Base-by-base conservation (phyloP, 2,329 filamentous ascomycete genomes). In the Parastagonospora avenae region DNA sequence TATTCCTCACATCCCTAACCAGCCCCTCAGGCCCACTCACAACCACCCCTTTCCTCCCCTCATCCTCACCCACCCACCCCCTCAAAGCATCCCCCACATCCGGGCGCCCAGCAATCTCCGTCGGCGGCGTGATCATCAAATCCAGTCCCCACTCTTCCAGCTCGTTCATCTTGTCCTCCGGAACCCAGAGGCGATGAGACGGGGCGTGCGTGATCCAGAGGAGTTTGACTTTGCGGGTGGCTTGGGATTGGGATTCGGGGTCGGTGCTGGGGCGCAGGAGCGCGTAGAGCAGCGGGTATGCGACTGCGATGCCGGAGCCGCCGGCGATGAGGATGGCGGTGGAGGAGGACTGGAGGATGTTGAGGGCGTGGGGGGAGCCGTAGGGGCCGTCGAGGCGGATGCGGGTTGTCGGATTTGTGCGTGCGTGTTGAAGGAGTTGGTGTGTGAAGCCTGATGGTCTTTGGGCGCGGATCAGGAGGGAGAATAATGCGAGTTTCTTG, bases 311-410 rank as follows among this genome's bases (percentile, higher is more conserved):
- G 4, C 85, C 86, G 27, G 82, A 85, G 0, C 86, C 86, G 2
- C 85, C 85, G 1, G 85, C 85, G 8, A 89, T 74, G 9, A 88
- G 66, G 4, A 88, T 68, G 0, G 80, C 77, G 0, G 79, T 75
- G 33, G 79, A 74, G 12, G 78, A 76, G 14, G 79, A 76, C 7
- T 76, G 75, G 2, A 88, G 74, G 63, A 83, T 77, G 14, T 80
- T 70, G 12, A 85, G 72, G 0, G 84, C 81, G 57, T 83, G 80
- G 0, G 76, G 73, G 8, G 82, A 85, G 33, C 85, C 85, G 59
- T 89, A 88, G 0, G 85, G 85, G 0, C 86, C 85, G 57, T 89
- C 85, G n/a, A 88, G 68, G 6, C 81, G 77, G 19, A 87, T 74
- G 1, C 54, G 62, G 0, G 81, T 74, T 2, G 75, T 74, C 5